Conservation (phyloP, 1,284 basidiomycete genomes). For the Sporisorium sorghi region DNA sequence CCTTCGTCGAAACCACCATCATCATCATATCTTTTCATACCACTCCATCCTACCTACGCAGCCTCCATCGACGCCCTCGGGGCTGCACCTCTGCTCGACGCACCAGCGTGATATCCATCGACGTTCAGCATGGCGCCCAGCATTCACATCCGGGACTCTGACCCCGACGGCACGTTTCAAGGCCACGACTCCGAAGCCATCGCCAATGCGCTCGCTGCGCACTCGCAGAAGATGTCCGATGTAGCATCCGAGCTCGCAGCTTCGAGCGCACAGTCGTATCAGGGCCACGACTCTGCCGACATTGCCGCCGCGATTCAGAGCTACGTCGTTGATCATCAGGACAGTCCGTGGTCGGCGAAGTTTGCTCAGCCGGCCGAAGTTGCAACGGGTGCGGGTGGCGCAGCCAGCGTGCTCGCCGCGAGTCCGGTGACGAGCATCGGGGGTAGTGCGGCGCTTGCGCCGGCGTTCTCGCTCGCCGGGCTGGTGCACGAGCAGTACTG, state of each 20-base stretch:
- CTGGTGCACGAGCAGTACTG: constrained; percentile 35
- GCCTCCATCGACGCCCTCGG: too few species aligned
- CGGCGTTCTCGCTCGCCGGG: constrained; percentile 35
- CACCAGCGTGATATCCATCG: constrained; percentile 1
- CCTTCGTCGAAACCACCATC: background rate
- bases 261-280: constrained; percentile 13
- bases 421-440: background rate
- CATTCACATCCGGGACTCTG: constrained; percentile 12
- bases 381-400: background rate
- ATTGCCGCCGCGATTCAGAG: constrained; percentile 51
- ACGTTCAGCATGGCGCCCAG: constrained; percentile 24
- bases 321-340: constrained; percentile 44
- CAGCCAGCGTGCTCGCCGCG: constrained; percentile 1
- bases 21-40: background rate
- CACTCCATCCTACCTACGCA: background rate
- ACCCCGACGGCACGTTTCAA: constrained; percentile 37
- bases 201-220: constrained; percentile 35
- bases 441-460: background rate
- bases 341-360: constrained; percentile 23
- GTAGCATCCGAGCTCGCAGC: constrained; percentile 26
- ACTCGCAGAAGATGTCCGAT: constrained; percentile 37
- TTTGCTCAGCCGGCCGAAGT: constrained; percentile 11
- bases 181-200: constrained; percentile 50
- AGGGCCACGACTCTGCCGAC: constrained; percentile 42
- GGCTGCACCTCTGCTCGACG: background rate